Evolutionary conservation across 257 asterid genomes (phyloP).

Genomic region (Nicotiana attenuata): DNA sequence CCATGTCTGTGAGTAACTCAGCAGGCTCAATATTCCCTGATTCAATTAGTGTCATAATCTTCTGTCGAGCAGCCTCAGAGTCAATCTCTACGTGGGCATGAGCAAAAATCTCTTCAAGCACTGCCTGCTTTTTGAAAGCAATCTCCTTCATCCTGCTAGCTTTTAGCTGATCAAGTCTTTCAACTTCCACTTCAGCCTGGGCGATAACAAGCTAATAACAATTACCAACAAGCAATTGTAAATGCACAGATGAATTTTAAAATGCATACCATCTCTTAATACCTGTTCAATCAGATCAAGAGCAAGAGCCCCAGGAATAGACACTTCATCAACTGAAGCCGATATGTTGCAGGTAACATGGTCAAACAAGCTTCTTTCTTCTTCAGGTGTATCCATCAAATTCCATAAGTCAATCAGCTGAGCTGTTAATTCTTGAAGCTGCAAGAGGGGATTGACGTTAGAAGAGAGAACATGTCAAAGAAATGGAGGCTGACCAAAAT

Average conservation of each 20-base stretch:
- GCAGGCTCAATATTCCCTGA: conserved; percentile 80
- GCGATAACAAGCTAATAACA: conserved; percentile 4
- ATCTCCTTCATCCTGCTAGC: conserved; percentile 97
- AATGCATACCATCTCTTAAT: neutral
- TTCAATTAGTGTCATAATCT: conserved; percentile 66
- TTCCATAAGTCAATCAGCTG: conserved; percentile 94
- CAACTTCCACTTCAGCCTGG: conserved; percentile 93
- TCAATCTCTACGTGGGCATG: conserved; percentile 83
- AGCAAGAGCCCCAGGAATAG: conserved; percentile 83
- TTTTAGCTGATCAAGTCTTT: conserved; percentile 87
- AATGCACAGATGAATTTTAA: neutral
- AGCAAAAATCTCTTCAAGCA: conserved; percentile 81
- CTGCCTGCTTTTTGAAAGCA: conserved; percentile 85
- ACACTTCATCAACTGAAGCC: conserved; percentile 78
- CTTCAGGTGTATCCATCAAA: conserved; percentile 92
- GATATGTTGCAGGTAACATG: conserved; percentile 76
- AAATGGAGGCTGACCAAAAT: neutral
- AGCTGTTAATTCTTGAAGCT: conserved; percentile 91
- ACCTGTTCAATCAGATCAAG: conserved; percentile 85
- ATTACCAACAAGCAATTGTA: neutral
- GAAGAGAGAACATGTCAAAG: neutral
- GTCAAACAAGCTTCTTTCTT: conserved; percentile 58
- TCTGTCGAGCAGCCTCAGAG: conserved; percentile 68
- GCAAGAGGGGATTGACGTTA: conserved; percentile 17
- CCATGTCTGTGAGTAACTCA: conserved; percentile 85